These are phyloP conservation scores for Helianthus annuus DNA, from an alignment of 129 eudicot species.

Conservation along the genomic window HanXRQr2.0-SUNRISE NC_035443.2:153623841-153624340, in stretches of 20 bases:
- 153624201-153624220: too few relatives aligned
- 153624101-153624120: background rate
- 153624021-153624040: background rate
- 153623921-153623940: background rate
- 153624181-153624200: background rate
- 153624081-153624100: slow-evolving; percentile 10
- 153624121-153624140: background rate
- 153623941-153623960: background rate
- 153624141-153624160: slow-evolving; percentile 1
- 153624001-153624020: background rate
- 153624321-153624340: slow-evolving; percentile 65
- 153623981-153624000: background rate
- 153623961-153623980: background rate
- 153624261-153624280: slow-evolving; percentile 9
- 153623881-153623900: background rate
- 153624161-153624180: background rate
- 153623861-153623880: background rate
- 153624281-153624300: slow-evolving; percentile 10
- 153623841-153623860: background rate
- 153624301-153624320: slow-evolving; percentile 45
- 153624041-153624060: background rate
- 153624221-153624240: background rate
- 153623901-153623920: background rate
- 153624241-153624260: slow-evolving; percentile 7
- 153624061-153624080: background rate